Conservation (phyloP, 2,329 filamentous ascomycete species). For the Neofusicoccum laricinum region DNA sequence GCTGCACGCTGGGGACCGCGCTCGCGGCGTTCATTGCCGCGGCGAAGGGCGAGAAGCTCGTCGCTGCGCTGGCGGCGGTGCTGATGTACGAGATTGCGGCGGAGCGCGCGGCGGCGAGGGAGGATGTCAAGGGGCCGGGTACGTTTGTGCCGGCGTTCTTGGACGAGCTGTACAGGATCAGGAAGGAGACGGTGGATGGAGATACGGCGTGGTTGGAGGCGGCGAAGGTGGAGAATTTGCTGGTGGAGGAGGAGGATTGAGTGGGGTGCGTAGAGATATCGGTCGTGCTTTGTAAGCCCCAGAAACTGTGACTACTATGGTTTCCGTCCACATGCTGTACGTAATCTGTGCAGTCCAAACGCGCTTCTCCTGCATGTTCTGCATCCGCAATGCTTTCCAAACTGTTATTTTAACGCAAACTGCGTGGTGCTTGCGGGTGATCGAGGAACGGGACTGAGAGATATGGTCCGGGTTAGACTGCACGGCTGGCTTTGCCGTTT, state of each 20-base stretch:
- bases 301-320: no score
- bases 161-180: conserved; percentile 57
- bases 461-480: no score
- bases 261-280: no score
- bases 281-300: no score
- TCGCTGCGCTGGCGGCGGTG: conserved; percentile 69
- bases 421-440: no score
- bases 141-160: conserved; percentile 84
- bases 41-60: conserved; percentile 61
- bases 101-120: conserved; percentile 58
- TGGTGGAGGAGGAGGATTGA: neutral
- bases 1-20: conserved; percentile 80
- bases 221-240: neutral
- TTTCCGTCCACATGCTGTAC: no score
- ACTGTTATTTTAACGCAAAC: no score
- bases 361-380: no score
- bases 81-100: conserved; percentile 77
- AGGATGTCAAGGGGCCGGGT: conserved; percentile 73
- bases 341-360: no score
- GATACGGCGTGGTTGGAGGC: neutral
- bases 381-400: no score
- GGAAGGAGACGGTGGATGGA: neutral
- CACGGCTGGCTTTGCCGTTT: no score
- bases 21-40: conserved; percentile 73
- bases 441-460: no score